Evolutionary conservation across 1,284 basidiomycete species (phyloP).

Genomic region (Cystobasidium slooffiae): DNA sequence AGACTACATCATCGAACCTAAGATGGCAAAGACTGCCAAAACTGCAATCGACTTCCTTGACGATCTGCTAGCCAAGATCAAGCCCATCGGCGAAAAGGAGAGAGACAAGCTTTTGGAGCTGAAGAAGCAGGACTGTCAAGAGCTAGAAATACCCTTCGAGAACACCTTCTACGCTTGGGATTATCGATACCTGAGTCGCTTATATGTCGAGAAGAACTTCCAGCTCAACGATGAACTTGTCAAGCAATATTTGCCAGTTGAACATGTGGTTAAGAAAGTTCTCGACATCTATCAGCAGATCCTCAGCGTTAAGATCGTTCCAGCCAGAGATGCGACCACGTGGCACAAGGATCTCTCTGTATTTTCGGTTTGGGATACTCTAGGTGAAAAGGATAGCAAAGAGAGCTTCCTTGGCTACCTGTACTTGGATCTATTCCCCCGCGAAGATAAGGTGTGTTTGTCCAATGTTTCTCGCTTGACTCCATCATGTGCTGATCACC

Average conservation of each 20-base stretch:
- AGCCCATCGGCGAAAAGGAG: slow-evolving; percentile 71
- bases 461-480: background rate
- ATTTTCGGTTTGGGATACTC: slow-evolving; percentile 78
- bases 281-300: slow-evolving; percentile 78
- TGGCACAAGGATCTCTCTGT: slow-evolving; percentile 68
- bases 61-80: slow-evolving; percentile 73
- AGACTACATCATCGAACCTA: slow-evolving; percentile 76
- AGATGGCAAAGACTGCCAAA: slow-evolving; percentile 76
- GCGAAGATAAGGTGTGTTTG: slow-evolving; percentile 55
- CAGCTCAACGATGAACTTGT: slow-evolving; percentile 68
- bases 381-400: slow-evolving; percentile 52
- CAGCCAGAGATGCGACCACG: slow-evolving; percentile 57
- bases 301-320: slow-evolving; percentile 72
- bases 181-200: slow-evolving; percentile 61
- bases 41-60: slow-evolving; percentile 69
- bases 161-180: slow-evolving; percentile 73
- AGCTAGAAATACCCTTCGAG: slow-evolving; percentile 66
- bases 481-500: background rate
- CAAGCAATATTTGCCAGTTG: slow-evolving; percentile 84
- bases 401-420: slow-evolving; percentile 76
- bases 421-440: slow-evolving; percentile 83
- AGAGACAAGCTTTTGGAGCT: slow-evolving; percentile 68
- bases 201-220: slow-evolving; percentile 66
- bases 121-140: slow-evolving; percentile 71
- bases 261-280: slow-evolving; percentile 75